Base-by-base conservation (phyloP, 2,329 filamentous ascomycete species). In the Stagonosporopsis tanaceti region DNA sequence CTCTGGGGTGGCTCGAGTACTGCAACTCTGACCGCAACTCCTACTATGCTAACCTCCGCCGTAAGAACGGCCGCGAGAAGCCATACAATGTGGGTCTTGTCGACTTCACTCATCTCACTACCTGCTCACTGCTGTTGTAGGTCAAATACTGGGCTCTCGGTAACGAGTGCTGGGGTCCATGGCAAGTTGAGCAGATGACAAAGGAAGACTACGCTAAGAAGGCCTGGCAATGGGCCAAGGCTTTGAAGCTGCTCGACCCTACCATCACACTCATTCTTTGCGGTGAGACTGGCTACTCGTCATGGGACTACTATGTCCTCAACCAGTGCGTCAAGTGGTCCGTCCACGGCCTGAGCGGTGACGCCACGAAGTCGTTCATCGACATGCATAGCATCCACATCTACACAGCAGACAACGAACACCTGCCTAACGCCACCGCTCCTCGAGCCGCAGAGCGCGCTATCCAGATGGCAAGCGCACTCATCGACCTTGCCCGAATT, bases 141-240 rank as follows among this genome's bases (percentile, higher is more conserved):
- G 79, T 93, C 68, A 92, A 91, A 77, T 94, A 93, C 81, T 95
- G 91, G 91, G 90, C 90, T 1, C 84, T 95, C 25, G 91, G 91
- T 9, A 95, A 95, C 76, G 87, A 89, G 68, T 82, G 82, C 74
- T 89, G 85, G 84, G 87, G 87, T 4, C 84, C 85, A 17, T 89
- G 84, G 83, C 87, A 90, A 74, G 84, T 90, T 57, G 86, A 82
- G 64, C 85, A 89, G 76, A 84, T 87, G 82, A 89, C 86, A 62
- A 87, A 88, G 72, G 87, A 89, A 67, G 86, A 85, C 76, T 91
- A 90, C 72, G 86, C 87, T 40, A 85, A 87, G 69, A 86, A 86
- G 69, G 88, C 88, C 2, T 84, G 83, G 67, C 88, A 90, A 72
- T 91, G 88, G 88, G 88, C 87, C 38, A 91, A 90, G 76, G 87